Evolutionary conservation across 2,329 filamentous ascomycete genomes (phyloP), one percentile per base, ranked within the genome.

Genomic region (Graphilbum ipis-grandicollis): DNA sequence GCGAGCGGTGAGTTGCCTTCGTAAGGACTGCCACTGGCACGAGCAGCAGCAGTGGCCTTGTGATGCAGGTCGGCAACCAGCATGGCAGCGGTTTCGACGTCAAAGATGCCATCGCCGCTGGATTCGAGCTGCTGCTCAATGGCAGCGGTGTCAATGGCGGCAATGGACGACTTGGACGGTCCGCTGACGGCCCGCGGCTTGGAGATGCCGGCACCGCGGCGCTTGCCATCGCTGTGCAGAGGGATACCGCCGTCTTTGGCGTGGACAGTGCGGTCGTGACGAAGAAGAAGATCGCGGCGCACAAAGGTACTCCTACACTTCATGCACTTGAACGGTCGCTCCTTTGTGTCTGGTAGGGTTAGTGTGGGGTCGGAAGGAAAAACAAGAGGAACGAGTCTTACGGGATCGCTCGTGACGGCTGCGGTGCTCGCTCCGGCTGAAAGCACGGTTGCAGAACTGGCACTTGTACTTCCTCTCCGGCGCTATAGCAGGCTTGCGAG

Each of bases 381-480:
- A n/a, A n/a, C n/a, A n/a, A n/a, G n/a, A n/a, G n/a, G n/a, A n/a
- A n/a, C n/a, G n/a, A n/a, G n/a, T n/a, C 88, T 68, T 90, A 96
- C 90, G 90, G 57, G 85, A 93, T 63, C 90, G 74, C 63, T 98
- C 90, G 61, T 98, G 90, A 60, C 90, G 73, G 62, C 85, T 94
- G 50, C 90, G 75, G 60, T 98, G 90, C 61, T 98, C 90, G 58
- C 85, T 93, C 58, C 90, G 72, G 64, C 86, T 94, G 59, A 98
- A 98, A 45, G 90, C 90, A 59, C 90, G 74, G 62, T 86, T 86
- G 66, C 90, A 96, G 61, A 93, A 96, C 67, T 93, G 85, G 65
- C 90, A 98, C 60, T 96, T 94, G 75, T 98, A 98, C 63, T 94
- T 93, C 68, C 92, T 88, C 66, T 96, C 90, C 39, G 86, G 84